Percentiles rank a stretch among this genome's conserved stretches.
phyloP scores from a whole-genome alignment of 2,329 filamentous ascomycete genomes.

The Monosporascus sp. region DNA sequence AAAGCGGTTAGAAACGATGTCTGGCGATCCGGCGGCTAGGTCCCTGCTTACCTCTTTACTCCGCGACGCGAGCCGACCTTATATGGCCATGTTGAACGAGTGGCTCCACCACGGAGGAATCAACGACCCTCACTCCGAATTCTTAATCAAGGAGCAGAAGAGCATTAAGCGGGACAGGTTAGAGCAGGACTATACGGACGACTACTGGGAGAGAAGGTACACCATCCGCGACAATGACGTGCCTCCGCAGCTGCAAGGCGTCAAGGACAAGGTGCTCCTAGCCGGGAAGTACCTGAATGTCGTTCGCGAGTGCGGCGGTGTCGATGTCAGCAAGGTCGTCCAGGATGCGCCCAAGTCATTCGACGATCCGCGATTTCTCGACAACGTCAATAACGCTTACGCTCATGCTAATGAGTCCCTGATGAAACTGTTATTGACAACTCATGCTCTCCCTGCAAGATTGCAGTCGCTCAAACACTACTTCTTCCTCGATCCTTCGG shows the following conservation, averaged over 20 bases:
- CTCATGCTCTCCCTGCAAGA: slow-evolving; percentile 81
- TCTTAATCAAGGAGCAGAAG: slow-evolving; percentile 91
- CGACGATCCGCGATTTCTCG: slow-evolving; percentile 84
- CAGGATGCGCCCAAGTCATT: slow-evolving; percentile 87
- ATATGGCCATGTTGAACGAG: slow-evolving; percentile 98
- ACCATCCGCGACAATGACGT: slow-evolving; percentile 89
- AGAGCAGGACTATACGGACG: slow-evolving; percentile 95
- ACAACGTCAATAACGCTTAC: slow-evolving; percentile 94
- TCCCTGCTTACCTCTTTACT: slow-evolving; percentile 75
- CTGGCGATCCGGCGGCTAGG: slow-evolving; percentile 84
- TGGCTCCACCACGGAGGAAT: slow-evolving; percentile 97
- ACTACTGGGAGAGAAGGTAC: slow-evolving; percentile 98
- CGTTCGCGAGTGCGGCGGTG: slow-evolving; percentile 91
- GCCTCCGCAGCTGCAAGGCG: slow-evolving; percentile 81
- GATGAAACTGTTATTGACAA: slow-evolving; percentile 83
- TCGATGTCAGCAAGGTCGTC: slow-evolving; percentile 85
- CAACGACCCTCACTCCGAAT: slow-evolving; percentile 88
- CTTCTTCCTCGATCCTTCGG: slow-evolving; percentile 96
- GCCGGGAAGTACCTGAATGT: slow-evolving; percentile 98
- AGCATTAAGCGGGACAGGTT: slow-evolving; percentile 87
- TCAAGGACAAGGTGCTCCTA: slow-evolving; percentile 90
- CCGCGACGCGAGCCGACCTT: slow-evolving; percentile 83
- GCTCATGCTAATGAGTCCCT: slow-evolving; percentile 92
- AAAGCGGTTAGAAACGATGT: slow-evolving; percentile 78
- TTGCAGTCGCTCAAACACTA: slow-evolving; percentile 94